A percentile compares a stretch with the other conserved stretches of the same genome.
These are phyloP conservation scores for Russula virescens DNA, from an alignment of 768 basidiomycete genomes.

Conservation along the genomic window DNA sequence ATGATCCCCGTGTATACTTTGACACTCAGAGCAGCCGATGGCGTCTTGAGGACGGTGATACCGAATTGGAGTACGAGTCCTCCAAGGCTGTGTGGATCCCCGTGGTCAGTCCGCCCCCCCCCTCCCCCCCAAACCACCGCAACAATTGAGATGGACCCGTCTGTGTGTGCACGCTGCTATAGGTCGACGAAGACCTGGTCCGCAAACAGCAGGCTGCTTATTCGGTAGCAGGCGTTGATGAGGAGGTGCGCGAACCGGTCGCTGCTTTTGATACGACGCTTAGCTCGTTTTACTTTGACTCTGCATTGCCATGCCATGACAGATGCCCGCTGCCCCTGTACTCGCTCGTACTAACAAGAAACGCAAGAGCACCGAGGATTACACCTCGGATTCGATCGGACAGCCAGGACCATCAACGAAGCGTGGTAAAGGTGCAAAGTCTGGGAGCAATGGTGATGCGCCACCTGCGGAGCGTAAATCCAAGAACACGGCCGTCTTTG, in stretches of 20 bases:
- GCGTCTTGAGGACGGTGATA: conserved; percentile 87
- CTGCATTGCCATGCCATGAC: conserved; percentile 8
- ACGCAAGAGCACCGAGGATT: conserved; percentile 68
- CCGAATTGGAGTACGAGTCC: conserved; percentile 86
- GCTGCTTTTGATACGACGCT: conserved; percentile 16
- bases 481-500: conserved; percentile 91
- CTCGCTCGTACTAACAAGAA: conserved; percentile 76
- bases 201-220: conserved; percentile 94
- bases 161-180: conserved; percentile 13
- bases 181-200: conserved; percentile 86
- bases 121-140: background rate
- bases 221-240: conserved; percentile 88
- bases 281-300: conserved; percentile 18
- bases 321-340: conserved; percentile 88
- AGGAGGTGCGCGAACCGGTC: conserved; percentile 55
- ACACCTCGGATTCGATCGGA: conserved; percentile 49
- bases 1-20: conserved; percentile 80
- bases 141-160: conserved; percentile 21
- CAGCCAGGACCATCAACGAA: conserved; percentile 55
- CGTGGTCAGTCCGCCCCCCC: conserved; percentile 49
- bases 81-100: conserved; percentile 76
- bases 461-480: conserved; percentile 50
- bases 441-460: conserved; percentile 28
- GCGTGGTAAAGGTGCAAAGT: conserved; percentile 57
- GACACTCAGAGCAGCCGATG: conserved; percentile 71